Percentiles rank a stretch among this genome's conserved stretches.
Evolutionary conservation across 148 eudicot genomes (phyloP).

Genomic region (Arctostaphylos glauca): DNA sequence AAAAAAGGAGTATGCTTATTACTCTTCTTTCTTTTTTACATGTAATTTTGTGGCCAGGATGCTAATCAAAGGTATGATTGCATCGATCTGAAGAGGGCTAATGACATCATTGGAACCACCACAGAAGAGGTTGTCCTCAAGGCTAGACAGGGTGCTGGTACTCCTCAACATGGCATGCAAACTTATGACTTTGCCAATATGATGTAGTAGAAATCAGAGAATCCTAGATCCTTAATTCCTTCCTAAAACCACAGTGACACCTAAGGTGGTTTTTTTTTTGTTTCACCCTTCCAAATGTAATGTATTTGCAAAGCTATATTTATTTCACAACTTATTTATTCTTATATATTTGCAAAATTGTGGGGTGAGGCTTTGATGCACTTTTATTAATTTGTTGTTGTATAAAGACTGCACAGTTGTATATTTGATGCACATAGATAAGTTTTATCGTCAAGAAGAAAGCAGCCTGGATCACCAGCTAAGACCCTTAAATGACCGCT

Average conservation of each 20-base stretch:
- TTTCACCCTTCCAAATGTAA: not conserved
- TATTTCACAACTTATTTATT: not conserved
- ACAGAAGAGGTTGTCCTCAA: slow-evolving; percentile 75
- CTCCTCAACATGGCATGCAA: slow-evolving; percentile 17
- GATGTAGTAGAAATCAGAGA: not conserved
- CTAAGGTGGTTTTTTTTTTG: not conserved
- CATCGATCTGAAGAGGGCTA: slow-evolving; percentile 69
- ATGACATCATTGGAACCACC: slow-evolving; percentile 81
- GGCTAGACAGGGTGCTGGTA: slow-evolving; percentile 39
- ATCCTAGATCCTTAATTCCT: not conserved
- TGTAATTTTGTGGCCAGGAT: slow-evolving; percentile 39
- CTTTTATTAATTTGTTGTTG: not conserved
- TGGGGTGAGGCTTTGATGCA: not conserved
- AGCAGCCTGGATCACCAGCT: too few relatives aligned
- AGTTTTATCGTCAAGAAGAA: too few relatives aligned
- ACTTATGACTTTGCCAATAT: not conserved
- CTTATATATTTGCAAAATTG: not conserved
- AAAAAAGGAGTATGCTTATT: not conserved
- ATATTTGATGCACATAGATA: not conserved
- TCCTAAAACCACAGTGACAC: not conserved
- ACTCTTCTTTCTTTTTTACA: not conserved
- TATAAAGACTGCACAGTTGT: not conserved
- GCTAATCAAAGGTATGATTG: slow-evolving; percentile 69
- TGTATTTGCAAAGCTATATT: not conserved
- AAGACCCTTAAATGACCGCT: too few relatives aligned